phyloP scores from a whole-genome alignment of 306 rosid genomes.

The Glycine tomentella region DNA sequence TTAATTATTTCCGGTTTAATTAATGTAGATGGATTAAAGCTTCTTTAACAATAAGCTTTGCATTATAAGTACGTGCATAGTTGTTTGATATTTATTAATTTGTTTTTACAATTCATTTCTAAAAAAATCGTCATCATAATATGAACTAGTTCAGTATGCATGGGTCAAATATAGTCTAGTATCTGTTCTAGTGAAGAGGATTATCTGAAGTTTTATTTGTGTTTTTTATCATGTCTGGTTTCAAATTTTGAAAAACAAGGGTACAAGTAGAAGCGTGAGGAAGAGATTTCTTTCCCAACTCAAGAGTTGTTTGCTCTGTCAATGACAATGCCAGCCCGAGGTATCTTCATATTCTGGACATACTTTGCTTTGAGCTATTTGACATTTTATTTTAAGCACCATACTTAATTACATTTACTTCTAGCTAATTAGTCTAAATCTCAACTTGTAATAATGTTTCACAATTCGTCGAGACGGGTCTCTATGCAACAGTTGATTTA shows the following conservation, averaged over 20 bases:
- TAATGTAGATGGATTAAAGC: background rate
- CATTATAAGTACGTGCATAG: background rate
- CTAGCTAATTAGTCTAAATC: background rate
- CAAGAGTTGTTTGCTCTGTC: conserved; percentile 55
- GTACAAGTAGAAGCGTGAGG: conserved; percentile 49
- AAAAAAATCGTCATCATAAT: background rate
- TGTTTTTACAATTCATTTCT: background rate
- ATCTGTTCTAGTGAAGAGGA: background rate
- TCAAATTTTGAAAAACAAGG: conserved; percentile 46
- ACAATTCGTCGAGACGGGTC: conserved; percentile 56
- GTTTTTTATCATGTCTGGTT: background rate
- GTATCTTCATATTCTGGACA: conserved; percentile 46
- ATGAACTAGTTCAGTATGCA: background rate
- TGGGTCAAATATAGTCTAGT: background rate
- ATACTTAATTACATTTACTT: conserved; percentile 27
- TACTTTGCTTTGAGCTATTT: background rate
- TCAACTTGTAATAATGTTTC: background rate
- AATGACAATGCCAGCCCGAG: conserved; percentile 53
- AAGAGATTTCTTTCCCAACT: conserved; percentile 57
- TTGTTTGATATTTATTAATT: background rate
- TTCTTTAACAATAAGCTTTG: background rate
- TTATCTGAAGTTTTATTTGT: conserved; percentile 27
- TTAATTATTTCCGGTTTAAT: background rate
- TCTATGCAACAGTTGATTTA: conserved; percentile 85
- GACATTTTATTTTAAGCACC: background rate